These are phyloP conservation scores for Casuarina equisetifolia DNA, from an alignment of 306 rosid species.

Conservation along the genomic window DNA sequence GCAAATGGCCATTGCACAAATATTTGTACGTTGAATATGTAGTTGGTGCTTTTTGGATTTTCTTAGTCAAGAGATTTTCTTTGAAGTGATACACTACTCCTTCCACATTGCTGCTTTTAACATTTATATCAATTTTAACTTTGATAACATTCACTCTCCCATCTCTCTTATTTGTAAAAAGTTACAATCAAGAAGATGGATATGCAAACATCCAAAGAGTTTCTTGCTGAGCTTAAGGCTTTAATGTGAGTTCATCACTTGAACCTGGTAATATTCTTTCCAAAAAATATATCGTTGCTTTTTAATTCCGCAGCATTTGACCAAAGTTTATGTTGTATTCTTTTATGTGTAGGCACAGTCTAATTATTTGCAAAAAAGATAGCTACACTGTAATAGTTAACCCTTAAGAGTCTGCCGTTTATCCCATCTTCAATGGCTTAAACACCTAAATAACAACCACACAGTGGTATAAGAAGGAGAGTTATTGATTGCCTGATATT, in stretches of 20 bases:
- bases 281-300: background rate
- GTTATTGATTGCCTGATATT: background rate
- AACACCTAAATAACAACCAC: background rate
- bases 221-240: slow-evolving; percentile 79
- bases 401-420: background rate
- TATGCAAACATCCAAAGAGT: slow-evolving; percentile 78
- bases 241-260: slow-evolving; percentile 89
- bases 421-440: background rate
- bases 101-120: background rate
- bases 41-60: background rate
- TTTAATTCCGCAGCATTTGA: background rate
- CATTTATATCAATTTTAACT: slow-evolving; percentile 21
- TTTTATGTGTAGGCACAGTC: background rate
- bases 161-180: slow-evolving; percentile 47
- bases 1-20: background rate
- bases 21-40: background rate
- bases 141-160: slow-evolving; percentile 16
- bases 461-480: background rate
- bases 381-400: background rate
- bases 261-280: slow-evolving; percentile 63
- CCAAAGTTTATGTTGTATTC: background rate
- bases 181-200: slow-evolving; percentile 93
- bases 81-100: no score
- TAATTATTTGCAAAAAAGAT: background rate
- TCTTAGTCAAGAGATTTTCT: background rate